phyloP scores from a whole-genome alignment of 768 basidiomycete species.

The Cantharellus anzutake region DNA sequence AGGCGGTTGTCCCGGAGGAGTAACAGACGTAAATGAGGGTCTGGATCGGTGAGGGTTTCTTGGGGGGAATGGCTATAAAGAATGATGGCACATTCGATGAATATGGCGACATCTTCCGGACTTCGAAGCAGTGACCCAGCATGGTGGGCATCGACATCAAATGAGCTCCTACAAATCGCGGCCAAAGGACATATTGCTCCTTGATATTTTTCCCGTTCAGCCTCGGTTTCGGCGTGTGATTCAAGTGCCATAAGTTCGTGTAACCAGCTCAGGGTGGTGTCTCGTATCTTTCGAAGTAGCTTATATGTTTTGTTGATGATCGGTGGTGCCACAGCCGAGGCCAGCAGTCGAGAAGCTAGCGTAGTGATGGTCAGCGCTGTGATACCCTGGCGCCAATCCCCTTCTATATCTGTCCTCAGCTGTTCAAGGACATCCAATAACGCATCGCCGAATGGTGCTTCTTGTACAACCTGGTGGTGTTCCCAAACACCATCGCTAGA shows the following conservation, averaged over 20 bases:
- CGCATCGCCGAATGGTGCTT: slow-evolving; percentile 18
- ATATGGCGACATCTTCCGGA: slow-evolving; percentile 13
- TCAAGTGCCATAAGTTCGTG: slow-evolving; percentile 15
- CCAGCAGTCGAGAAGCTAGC: not conserved
- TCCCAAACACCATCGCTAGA: not conserved
- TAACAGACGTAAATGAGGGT: too few relatives aligned
- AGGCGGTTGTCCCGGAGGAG: too few relatives aligned
- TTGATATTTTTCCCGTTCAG: slow-evolving; percentile 9
- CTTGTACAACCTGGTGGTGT: not conserved
- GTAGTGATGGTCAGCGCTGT: not conserved
- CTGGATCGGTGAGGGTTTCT: not conserved
- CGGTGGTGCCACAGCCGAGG: not conserved
- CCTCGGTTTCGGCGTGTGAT: slow-evolving; percentile 7
- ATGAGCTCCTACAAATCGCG: slow-evolving; percentile 23
- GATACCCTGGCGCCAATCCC: not conserved
- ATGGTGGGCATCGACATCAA: slow-evolving; percentile 17
- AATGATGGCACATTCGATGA: slow-evolving; percentile 19
- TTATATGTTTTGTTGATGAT: slow-evolving; percentile 11
- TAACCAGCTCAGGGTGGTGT: slow-evolving; percentile 21
- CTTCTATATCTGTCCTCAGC: slow-evolving; percentile 7
- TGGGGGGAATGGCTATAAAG: slow-evolving; percentile 13
- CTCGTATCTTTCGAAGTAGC: slow-evolving; percentile 19
- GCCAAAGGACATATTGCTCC: slow-evolving; percentile 20
- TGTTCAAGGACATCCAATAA: slow-evolving; percentile 10
- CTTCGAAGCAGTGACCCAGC: slow-evolving; percentile 11